Percentiles rank a stretch among this genome's conserved stretches.
Conservation (phyloP, 179 eudicot genomes). For the Heliamphora pulchella region DNA sequence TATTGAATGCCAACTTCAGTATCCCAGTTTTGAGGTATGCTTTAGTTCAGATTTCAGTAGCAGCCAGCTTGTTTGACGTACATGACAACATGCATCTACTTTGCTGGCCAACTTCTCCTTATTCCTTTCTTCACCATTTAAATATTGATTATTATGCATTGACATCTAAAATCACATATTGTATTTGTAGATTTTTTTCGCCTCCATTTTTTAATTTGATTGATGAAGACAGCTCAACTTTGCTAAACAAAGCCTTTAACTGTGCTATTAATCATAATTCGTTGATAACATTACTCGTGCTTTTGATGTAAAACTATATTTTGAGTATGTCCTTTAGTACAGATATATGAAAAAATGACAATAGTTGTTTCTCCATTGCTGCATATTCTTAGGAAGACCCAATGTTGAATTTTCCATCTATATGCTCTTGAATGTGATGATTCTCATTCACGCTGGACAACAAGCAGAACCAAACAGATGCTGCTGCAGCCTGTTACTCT, state of each 20-base stretch:
- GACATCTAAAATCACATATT: no score
- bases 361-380: neutral
- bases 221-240: no score
- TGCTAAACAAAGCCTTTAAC: no score
- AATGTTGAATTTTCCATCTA: neutral
- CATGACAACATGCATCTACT: neutral
- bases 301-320: neutral
- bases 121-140: neutral
- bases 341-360: no score
- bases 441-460: neutral
- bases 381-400: neutral
- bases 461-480: neutral
- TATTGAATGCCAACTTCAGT: conserved; percentile 50
- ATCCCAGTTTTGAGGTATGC: conserved; percentile 88
- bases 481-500: neutral
- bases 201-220: no score
- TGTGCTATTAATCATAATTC: neutral
- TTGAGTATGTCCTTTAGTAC: neutral
- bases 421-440: neutral
- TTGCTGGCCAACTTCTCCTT: neutral
- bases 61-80: neutral
- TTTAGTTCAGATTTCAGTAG: neutral
- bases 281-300: neutral
- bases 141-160: neutral
- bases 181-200: no score